Evolutionary conservation across 352 stramenopile genomes (phyloP).

Genomic region (Globisporangium polare): DNA sequence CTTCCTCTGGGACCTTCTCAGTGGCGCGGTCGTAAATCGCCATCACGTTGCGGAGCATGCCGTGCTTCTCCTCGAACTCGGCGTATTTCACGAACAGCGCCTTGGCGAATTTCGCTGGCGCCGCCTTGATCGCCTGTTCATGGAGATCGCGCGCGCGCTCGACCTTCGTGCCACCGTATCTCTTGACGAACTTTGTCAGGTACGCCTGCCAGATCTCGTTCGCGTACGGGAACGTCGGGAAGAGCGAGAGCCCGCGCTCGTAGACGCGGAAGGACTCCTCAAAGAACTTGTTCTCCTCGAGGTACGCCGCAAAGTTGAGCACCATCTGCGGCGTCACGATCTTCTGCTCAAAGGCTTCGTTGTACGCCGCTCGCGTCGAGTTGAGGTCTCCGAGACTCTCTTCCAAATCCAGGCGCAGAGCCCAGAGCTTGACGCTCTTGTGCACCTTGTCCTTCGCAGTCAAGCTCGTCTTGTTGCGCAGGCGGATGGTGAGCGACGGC

Average conservation of each 20-base stretch:
- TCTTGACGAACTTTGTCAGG: slow-evolving; percentile 92
- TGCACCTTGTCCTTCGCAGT: slow-evolving; percentile 82
- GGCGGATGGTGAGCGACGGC: slow-evolving; percentile 33
- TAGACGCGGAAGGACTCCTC: slow-evolving; percentile 94
- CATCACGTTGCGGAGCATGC: slow-evolving; percentile 95
- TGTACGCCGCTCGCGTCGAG: slow-evolving; percentile 94
- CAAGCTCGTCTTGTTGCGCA: slow-evolving; percentile 51
- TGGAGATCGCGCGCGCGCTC: slow-evolving; percentile 97
- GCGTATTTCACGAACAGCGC: slow-evolving; percentile 85
- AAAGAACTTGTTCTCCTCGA: slow-evolving; percentile 98
- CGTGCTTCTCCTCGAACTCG: slow-evolving; percentile 96
- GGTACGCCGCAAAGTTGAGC: slow-evolving; percentile 95
- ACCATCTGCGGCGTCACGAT: slow-evolving; percentile 97
- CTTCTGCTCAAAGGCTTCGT: slow-evolving; percentile 93
- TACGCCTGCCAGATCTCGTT: slow-evolving; percentile 97
- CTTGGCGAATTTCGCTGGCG: slow-evolving; percentile 88
- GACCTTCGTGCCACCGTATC: slow-evolving; percentile 96
- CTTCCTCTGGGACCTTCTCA: slow-evolving; percentile 71
- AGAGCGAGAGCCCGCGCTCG: slow-evolving; percentile 82
- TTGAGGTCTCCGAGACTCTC: slow-evolving; percentile 96
- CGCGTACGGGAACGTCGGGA: slow-evolving; percentile 93
- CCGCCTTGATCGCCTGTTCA: slow-evolving; percentile 89
- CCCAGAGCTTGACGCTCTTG: slow-evolving; percentile 93
- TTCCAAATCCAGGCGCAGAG: slow-evolving; percentile 97
- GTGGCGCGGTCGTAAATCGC: slow-evolving; percentile 95